Conservation (phyloP, 1,139 yeast genomes). For the Wickerhamomyces sp. region DNA sequence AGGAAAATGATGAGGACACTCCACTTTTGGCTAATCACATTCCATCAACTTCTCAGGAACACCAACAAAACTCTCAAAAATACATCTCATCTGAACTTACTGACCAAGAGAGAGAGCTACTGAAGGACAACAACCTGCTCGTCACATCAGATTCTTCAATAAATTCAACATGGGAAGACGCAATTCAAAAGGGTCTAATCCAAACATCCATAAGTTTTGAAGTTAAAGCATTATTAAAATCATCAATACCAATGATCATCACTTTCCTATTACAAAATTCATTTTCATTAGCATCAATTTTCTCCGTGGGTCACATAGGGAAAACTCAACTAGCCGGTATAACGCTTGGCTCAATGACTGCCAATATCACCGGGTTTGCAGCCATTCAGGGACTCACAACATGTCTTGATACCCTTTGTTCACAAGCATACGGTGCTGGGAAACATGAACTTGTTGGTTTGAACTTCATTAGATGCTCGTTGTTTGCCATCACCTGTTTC, state of each 20-base stretch:
- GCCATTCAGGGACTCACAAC: constrained; percentile 54
- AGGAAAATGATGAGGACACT: constrained; percentile 1
- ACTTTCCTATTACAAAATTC: constrained; percentile 48
- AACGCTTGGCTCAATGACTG: constrained; percentile 35
- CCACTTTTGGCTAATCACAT: not conserved
- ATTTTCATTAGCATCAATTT: constrained; percentile 44
- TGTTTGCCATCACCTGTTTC: constrained; percentile 34
- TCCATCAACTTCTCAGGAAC: not conserved
- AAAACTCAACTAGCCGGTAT: constrained; percentile 45
- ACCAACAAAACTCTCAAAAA: not conserved
- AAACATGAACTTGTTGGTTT: constrained; percentile 36
- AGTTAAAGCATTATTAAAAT: constrained; percentile 13
- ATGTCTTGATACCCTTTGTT: constrained; percentile 47
- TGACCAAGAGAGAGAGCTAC: constrained; percentile 18
- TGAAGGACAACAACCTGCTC: constrained; percentile 16
- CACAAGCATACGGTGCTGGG: constrained; percentile 49
- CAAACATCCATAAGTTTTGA: constrained; percentile 19
- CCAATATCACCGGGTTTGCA: constrained; percentile 44
- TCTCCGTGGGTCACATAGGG: constrained; percentile 47
- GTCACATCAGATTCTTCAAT: constrained; percentile 10
- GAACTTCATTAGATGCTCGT: constrained; percentile 38
- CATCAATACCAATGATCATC: constrained; percentile 43
- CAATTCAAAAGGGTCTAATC: constrained; percentile 17
- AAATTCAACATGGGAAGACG: constrained; percentile 22
- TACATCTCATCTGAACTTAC: constrained; percentile 10